phyloP scores from a whole-genome alignment of 805 yeast species.

The Saccharomyces eubayanus region DNA sequence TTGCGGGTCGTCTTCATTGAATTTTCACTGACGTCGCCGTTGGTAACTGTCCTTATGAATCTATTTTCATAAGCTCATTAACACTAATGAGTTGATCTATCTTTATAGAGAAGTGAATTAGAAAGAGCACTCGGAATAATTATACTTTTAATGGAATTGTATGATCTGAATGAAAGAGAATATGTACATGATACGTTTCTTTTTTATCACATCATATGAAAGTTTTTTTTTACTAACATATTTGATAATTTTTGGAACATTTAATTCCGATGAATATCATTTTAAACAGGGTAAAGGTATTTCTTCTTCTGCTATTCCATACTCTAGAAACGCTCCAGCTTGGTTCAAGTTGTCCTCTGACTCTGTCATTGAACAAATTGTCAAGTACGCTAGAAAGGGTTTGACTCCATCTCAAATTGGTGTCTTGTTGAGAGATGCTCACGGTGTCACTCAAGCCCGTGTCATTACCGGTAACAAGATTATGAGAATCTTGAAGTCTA shows the following conservation, averaged over 20 bases:
- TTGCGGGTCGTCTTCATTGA: not conserved
- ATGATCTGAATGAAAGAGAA: not conserved
- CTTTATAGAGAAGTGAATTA: not conserved
- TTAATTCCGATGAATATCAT: slow-evolving; percentile 1
- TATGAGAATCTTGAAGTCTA: slow-evolving; percentile 96
- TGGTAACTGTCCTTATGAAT: not conserved
- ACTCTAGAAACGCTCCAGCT: slow-evolving; percentile 97
- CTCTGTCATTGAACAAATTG: slow-evolving; percentile 92
- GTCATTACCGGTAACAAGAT: slow-evolving; percentile 99
- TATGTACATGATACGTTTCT: not conserved
- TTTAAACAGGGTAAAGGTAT: slow-evolving; percentile 90
- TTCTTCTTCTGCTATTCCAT: slow-evolving; percentile 97
- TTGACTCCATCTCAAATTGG: slow-evolving; percentile 99
- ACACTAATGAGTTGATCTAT: not conserved
- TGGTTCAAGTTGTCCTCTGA: slow-evolving; percentile 98
- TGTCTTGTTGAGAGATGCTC: slow-evolving; percentile 98
- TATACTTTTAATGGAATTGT: not conserved
- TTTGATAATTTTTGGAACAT: slow-evolving; percentile 1
- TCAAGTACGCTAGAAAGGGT: slow-evolving; percentile 99
- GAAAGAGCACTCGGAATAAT: not conserved
- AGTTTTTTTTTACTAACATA: slow-evolving; percentile 10
- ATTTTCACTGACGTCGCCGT: not conserved
- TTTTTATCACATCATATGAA: not conserved
- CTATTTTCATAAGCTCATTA: not conserved
- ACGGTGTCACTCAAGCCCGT: slow-evolving; percentile 97